Evolutionary conservation across 176 grass and related monocot genomes (phyloP), one percentile per base, ranked within the genome.

Genomic region (Triticum turgidum): DNA sequence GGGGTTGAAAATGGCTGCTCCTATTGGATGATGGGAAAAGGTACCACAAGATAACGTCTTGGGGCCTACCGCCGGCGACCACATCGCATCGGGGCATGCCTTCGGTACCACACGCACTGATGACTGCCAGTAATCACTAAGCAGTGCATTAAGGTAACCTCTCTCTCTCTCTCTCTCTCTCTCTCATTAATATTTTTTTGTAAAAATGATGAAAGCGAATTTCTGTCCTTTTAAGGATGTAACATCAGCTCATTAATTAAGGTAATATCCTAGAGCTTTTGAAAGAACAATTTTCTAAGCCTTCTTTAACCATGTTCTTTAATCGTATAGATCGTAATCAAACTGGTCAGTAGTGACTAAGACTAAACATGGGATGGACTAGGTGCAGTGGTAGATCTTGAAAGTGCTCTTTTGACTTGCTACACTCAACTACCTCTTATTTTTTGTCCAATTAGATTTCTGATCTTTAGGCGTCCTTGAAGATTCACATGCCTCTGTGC

Each of bases 21-120:
- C 65, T 35, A 72, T 72, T 79, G 81, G 81, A n/a, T 29, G 65
- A 64, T 38, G 81, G 21, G 32, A 45, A 79, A 88, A 83, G 65
- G n/a, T 34, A 54, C 0, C 39, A 22, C 73, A 29, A 56, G 73
- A 73, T 76, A 75, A 27, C 30, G 58, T 64, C 39, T 76, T 63
- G 42, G 29, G 44, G 1, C 61, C 59, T 51, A 51, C 39, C 9
- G 18, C 14, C 7, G 38, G 44, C 52, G 56, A 88, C 69, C 73
- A 44, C 65, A 34, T 75, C 45, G 62, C 45, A 29, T 77, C 37
- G 74, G 34, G 12, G 21, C 80, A 29, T 12, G 9, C 52, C 61
- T 51, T 27, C 47, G 54, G 67, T 41, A 65, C 69, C 44, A 63
- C 44, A 25, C 37, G 47, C 44, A 11, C 61, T 21, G n/a, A 37